Evolutionary conservation across 202 grass and related monocot species (phyloP), one percentile per base, ranked within the genome.

Genomic region (Carex sylvatica): DNA sequence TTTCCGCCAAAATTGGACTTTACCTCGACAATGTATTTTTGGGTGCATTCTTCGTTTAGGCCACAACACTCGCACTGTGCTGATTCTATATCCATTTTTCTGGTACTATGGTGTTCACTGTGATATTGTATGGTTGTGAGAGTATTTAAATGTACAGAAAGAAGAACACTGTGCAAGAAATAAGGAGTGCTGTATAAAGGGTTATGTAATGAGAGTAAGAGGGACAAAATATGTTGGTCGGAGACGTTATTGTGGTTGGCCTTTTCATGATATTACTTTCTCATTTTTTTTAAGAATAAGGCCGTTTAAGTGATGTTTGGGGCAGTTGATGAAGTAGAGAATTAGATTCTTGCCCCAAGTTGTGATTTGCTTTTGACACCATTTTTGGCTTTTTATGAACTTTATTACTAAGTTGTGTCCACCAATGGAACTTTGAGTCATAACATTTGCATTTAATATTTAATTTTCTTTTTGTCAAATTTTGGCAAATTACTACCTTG

Each of bases 31-130:
- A 95, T 95, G 84, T 95, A 95, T 23, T 95, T 88, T 24, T 38
- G 14, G 10, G 92, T 95, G 88, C 92, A 92, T 63, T 95, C 92
- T 81, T 95, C 92, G 2, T 85, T 79, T 80, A 92, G 81, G 4
- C 88, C 90, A 58, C 92, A 94, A 74, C 92, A 92, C 69, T 94
- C 92, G 71, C 92, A 94, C 85, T 92, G 88, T 61, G 86, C 92
- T 5, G 84, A 88, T 81, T 88, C 92, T 46, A 90, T 87, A 60
- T 94, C 92, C 92, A 93, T 89, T 80, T 47, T 73, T 51, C 60
- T 49, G 16, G 20, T 13, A 80, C 16, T 63, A 40, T 23, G 38
- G 70, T 65, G 28, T 65, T 60, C n/a, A 79, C 46, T 24, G 42
- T 49, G 66, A 23, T 60, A 10, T 79, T 38, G 60, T 9, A 85